Evolutionary conservation across 768 basidiomycete species (phyloP), one percentile per base, ranked within the genome.

Genomic region (Rhizopogon rudus): DNA sequence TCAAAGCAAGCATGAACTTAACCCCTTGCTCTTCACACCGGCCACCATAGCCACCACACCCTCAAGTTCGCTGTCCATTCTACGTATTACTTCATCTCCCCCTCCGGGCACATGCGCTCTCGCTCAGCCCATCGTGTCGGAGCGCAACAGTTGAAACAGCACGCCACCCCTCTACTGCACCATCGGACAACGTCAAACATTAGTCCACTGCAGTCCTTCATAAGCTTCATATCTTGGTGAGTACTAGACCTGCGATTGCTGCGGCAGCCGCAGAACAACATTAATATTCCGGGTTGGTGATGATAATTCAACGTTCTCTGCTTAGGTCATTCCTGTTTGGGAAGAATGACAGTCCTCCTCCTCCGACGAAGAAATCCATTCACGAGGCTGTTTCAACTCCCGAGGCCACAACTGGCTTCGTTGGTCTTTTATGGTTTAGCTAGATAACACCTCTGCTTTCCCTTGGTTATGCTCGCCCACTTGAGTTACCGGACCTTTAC

Each of bases 401-500:
- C 0, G 90, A 93, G 61, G 77, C 73, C 3, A 77, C 76, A 1
- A 90, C 91, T 0, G 75, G 77, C 40, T 78, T 81, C 66, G 77
- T 83, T 57, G 79, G 74, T 60, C 64, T 80, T 5, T 59, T 92
- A 3, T 85, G 82, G 33, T 95, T 93, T 60, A 68, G 70, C 43
- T 94, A 92, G 92, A 77, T 94, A 17, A 84, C 83, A 3, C 80
- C 82, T 3, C 69, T 94, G 25, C 77, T 95, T 58, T 67, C 73
- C 9, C 73, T 93, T 10, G 93, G 93, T 7, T 93, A 92, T 63
- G 78, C 82, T 7, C n/a, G n/a, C n/a, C n/a, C n/a, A n/a, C n/a
- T n/a, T n/a, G n/a, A n/a, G n/a, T n/a, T n/a, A n/a, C n/a, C n/a
- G 0, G 93, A 95, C 69, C 75, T 95, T 3, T 94, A 86, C 77